Evolutionary conservation across 768 basidiomycete genomes (phyloP).

Genomic region (Xerocomus spinulosus): DNA sequence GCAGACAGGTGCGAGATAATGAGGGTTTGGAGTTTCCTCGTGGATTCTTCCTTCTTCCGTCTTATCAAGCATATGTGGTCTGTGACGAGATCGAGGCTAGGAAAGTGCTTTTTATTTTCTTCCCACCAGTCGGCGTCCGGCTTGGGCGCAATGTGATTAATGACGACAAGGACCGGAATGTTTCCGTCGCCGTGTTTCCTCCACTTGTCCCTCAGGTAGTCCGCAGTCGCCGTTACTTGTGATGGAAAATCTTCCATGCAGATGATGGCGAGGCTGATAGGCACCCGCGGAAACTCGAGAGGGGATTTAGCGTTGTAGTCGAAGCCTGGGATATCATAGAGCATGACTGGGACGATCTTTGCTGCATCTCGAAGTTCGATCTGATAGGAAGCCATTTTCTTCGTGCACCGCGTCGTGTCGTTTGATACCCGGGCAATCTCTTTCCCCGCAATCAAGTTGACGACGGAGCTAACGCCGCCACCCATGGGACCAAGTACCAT

Average conservation of each 20-base stretch:
- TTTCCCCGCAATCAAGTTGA: conserved; percentile 28
- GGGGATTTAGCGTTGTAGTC: conserved; percentile 16
- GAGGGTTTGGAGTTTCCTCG: conserved; percentile 11
- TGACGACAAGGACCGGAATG: conserved; percentile 18
- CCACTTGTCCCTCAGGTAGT: conserved; percentile 17
- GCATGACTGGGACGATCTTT: conserved; percentile 10
- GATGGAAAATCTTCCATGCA: conserved; percentile 19
- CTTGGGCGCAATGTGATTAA: conserved; percentile 18
- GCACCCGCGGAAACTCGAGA: conserved; percentile 17
- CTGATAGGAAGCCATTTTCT: conserved; percentile 10
- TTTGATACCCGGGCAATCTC: conserved; percentile 18
- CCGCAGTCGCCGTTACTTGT: conserved; percentile 19
- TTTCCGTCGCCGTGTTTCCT: conserved; percentile 12
- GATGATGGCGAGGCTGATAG: conserved; percentile 20
- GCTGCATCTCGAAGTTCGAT: conserved; percentile 11
- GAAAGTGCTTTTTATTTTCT: conserved; percentile 19
- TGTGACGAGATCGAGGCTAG: conserved; percentile 8
- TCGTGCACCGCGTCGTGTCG: conserved; percentile 17
- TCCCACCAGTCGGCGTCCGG: conserved; percentile 22
- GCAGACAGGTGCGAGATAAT: conserved; percentile 15
- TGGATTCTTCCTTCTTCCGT: conserved; percentile 16
- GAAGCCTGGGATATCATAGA: conserved; percentile 25
- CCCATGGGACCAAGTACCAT: conserved; percentile 26
- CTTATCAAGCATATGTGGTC: conserved; percentile 20
- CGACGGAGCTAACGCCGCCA: conserved; percentile 26